A percentile compares a stretch with the other conserved stretches of the same genome.
These are phyloP conservation scores for Hypoxylon crocopeplum DNA, from an alignment of 495 filamentous ascomycete species.

Conservation along the genomic window DNA sequence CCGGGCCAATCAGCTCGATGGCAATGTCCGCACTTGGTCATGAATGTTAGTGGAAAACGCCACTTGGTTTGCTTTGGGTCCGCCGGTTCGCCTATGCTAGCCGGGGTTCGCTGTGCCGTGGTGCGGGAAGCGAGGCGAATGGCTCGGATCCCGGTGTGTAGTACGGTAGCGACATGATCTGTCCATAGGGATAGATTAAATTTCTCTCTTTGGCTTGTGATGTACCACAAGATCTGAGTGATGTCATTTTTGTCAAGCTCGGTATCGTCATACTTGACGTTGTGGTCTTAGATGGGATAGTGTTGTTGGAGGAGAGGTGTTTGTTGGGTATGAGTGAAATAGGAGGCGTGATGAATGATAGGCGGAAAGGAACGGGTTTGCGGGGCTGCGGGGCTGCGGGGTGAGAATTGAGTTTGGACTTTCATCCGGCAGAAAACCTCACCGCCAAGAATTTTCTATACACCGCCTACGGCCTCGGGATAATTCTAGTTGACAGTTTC, in stretches of 20 bases:
- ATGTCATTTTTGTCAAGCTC: constrained; percentile 1
- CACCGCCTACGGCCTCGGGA: constrained; percentile 20
- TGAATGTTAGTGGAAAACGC: too few relatives aligned
- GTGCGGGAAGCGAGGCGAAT: constrained; percentile 9
- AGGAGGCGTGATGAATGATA: background rate
- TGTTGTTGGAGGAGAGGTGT: constrained; percentile 2
- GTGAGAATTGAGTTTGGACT: constrained; percentile 16
- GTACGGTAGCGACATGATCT: constrained; percentile 4
- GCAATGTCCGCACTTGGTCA: constrained; percentile 8
- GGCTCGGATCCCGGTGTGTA: background rate
- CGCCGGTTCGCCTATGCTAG: constrained; percentile 9
- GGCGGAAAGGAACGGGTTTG: background rate
- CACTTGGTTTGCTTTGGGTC: background rate
- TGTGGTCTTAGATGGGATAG: background rate
- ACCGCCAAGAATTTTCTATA: constrained; percentile 32
- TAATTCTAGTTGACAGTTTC: background rate
- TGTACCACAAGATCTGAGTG: background rate
- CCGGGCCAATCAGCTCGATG: constrained; percentile 28
- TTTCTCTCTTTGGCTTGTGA: constrained; percentile 3
- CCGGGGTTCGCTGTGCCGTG: constrained; percentile 4
- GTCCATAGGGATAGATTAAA: constrained; percentile 3
- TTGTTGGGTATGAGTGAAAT: too few relatives aligned
- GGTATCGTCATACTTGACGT: background rate
- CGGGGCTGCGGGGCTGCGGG: constrained; percentile 19
- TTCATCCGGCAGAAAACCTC: constrained; percentile 31